Base-by-base conservation (phyloP, 192 early-diverging fungal genomes). In the Fimicolochytrium jonesii region DNA sequence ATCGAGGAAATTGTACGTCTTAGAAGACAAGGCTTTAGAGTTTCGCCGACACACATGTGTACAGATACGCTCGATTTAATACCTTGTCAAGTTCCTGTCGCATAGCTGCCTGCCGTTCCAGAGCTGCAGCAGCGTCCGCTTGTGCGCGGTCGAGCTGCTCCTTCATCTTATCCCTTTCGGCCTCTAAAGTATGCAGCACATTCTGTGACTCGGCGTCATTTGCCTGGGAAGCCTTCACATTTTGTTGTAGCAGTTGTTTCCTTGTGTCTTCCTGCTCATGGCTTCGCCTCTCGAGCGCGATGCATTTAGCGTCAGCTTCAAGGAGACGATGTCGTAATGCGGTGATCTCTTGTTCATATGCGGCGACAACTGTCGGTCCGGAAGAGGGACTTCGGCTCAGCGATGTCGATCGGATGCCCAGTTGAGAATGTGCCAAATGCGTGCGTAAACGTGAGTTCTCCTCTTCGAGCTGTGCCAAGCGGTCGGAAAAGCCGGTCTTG, bases 361-460 rank as follows among this genome's bases (percentile, higher is more conserved):
- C 15, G 64, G 41, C 18, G 10, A 28, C 53, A 41, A 69, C 45
- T 13, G 61, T 18, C 44, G 55, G 53, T 26, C 30, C 45, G 33
- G 54, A 55, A 23, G 50, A 47, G 15, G 56, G 56, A n/a, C 30
- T 59, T 17, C 56, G 30, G 54, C 37, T 68, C 15, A 47, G 64
- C 44, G 25, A 28, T 45, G 22, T 15, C 26, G 41, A 44, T 10
- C n/a, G 58, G 23, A 32, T 28, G 33, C 33, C 48, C 35, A 29
- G 25, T 29, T 17, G 26, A 5, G 6, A 29, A 2, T 29, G 48
- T 28, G 28, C 48, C 25, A 20, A 20, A 26, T 15, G 6, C 48
- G 30, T 4, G 11, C 64, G 56, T 30, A 80, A 58, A 23, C 69
- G 34, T 4, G 46, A 51, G 52, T 74, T 76, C 61, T 80, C 74